These are phyloP conservation scores for Hypsizygus ulmarius DNA, from an alignment of 1,284 basidiomycete species.

Conservation along the genomic window DNA sequence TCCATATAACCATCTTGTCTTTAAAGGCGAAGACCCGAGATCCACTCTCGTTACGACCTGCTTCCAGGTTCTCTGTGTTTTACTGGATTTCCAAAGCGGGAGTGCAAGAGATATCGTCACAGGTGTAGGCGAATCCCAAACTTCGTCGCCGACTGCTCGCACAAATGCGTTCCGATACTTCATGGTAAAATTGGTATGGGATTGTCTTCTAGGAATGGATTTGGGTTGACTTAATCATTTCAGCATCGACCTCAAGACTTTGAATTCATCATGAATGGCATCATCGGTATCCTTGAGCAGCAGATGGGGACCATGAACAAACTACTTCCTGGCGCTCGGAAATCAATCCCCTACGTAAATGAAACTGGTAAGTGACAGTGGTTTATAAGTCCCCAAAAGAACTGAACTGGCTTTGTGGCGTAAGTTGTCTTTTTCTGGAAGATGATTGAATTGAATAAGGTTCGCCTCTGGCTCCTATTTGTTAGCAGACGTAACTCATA, in stretches of 20 bases:
- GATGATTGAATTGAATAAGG: slow-evolving; percentile 88
- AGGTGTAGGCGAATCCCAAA: slow-evolving; percentile 42
- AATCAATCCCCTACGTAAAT: slow-evolving; percentile 75
- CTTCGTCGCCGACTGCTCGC: slow-evolving; percentile 54
- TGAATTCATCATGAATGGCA: slow-evolving; percentile 74
- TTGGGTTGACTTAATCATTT: slow-evolving; percentile 13
- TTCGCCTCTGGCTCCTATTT: slow-evolving; percentile 25
- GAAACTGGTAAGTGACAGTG: slow-evolving; percentile 63
- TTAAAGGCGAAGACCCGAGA: slow-evolving; percentile 79
- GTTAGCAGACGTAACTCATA: slow-evolving; percentile 8
- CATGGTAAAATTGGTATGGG: slow-evolving; percentile 77
- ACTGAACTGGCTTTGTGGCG: background rate
- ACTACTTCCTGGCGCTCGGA: slow-evolving; percentile 79
- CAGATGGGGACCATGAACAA: slow-evolving; percentile 73
- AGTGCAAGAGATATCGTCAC: slow-evolving; percentile 53
- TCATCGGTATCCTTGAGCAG: slow-evolving; percentile 69
- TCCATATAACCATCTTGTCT: slow-evolving; percentile 89
- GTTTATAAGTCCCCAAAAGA: slow-evolving; percentile 7
- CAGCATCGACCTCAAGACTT: slow-evolving; percentile 90
- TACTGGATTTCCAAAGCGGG: slow-evolving; percentile 82
- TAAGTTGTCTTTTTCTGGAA: slow-evolving; percentile 89
- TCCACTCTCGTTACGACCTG: slow-evolving; percentile 68
- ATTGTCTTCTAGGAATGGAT: slow-evolving; percentile 7
- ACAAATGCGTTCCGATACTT: slow-evolving; percentile 91
- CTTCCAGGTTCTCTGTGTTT: slow-evolving; percentile 71